Base-by-base conservation (phyloP, 2,329 filamentous ascomycete species). In the Diplodia mutila region DNA sequence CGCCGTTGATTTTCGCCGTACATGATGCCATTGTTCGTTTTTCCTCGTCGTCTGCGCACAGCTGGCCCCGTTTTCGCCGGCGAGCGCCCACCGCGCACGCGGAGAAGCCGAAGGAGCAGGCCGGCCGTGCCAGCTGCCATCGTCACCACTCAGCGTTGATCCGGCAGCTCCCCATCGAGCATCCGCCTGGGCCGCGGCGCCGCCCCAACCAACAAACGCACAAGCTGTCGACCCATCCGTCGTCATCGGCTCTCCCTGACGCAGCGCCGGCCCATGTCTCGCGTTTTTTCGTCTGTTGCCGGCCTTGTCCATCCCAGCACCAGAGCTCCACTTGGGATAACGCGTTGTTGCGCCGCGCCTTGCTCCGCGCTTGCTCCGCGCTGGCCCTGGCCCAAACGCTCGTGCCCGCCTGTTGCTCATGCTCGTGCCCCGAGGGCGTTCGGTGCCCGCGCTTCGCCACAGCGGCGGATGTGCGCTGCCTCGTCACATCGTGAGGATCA, bases 401-500 rank as follows among this genome's bases (percentile, higher is more conserved):
- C 37, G 34, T 42, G 54, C 54, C 23, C 37, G 55, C 55, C 46
- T 21, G 34, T 42, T 32, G 54, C 54, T 21, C 23, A 3, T 61
- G 55, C 57, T n/a, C 57, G 42, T 51, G 59, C 42, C 11, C 9
- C 6, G 34, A 12, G n/a, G 14, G n/a, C 53, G 23, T 42, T 46
- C 16, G 29, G 7, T 63, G 27, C 59, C 59, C 59, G 59, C 59
- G 59, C 59, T 63, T 63, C 59, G 59, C 59, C 59, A 63, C 59
- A 63, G 59, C 57, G 57, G 57, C 57, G 57, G 57, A 61, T 49
- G 57, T 25, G 57, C 57, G 29, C 39, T 42, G 34, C 54, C 55
- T 51, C 42, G 59, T 63, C 59, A 63, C 59, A 63, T 63, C 59
- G 59, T 63, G 59, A 63, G 59, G 42, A 63, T 63, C 59, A 63